Percentiles rank a stretch among this genome's conserved stretches.
phyloP scores from a whole-genome alignment of 2,329 filamentous ascomycete species.

The Coniochaeta sp. region DNA sequence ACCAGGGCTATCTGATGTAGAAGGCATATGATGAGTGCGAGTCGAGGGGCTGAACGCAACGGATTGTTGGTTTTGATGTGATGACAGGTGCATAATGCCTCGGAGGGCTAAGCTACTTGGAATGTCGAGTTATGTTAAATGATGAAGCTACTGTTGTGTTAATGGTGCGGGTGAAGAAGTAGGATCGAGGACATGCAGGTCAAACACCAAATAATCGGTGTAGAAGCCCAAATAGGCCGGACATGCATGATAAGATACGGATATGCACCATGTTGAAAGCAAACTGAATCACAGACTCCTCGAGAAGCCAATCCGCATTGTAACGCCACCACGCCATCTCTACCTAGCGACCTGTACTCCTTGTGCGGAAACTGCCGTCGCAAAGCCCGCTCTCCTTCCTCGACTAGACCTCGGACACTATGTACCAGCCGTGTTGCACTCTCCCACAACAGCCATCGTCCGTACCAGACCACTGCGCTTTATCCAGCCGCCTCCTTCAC shows the following conservation, averaged over 20 bases:
- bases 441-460: constrained; percentile 8
- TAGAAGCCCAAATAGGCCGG: not conserved
- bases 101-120: not conserved
- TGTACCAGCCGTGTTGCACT: no score
- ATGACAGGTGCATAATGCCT: not conserved
- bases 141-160: not conserved
- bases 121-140: not conserved
- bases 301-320: not conserved
- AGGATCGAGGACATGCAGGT: not conserved
- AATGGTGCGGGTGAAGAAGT: not conserved
- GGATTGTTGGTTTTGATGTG: no score
- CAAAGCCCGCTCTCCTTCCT: not conserved
- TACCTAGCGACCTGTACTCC: not conserved
- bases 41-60: no score
- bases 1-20: no score
- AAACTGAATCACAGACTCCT: not conserved
- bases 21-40: not conserved
- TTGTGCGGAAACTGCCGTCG: not conserved
- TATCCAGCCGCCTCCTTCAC: constrained; percentile 71
- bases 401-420: no score
- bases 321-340: not conserved
- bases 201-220: not conserved
- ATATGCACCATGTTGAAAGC: not conserved
- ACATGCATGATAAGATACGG: not conserved
- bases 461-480: no score